Percentiles rank a stretch among this genome's conserved stretches.
These are phyloP conservation scores for Umbelopsis sp. DNA, from an alignment of 192 early-diverging fungal species.

Conservation along the genomic window DNA sequence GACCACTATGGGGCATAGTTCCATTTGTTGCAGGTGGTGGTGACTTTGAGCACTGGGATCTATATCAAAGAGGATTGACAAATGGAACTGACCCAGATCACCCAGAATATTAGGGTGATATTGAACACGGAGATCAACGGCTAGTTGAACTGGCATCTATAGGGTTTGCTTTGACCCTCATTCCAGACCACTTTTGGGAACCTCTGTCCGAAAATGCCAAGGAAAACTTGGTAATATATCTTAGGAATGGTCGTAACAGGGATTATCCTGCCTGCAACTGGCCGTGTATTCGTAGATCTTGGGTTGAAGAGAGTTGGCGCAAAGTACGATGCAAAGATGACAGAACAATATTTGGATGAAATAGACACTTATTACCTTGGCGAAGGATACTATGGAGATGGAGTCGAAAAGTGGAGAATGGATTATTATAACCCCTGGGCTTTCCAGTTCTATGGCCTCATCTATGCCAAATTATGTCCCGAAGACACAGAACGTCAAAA, in stretches of 20 bases:
- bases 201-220: conserved; percentile 16
- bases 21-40: conserved; percentile 23
- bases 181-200: conserved; percentile 23
- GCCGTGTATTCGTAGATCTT: conserved; percentile 19
- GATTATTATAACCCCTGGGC: conserved; percentile 26
- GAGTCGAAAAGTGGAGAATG: not conserved
- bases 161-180: conserved; percentile 18
- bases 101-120: conserved; percentile 21
- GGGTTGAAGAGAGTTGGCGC: conserved; percentile 14
- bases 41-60: conserved; percentile 17
- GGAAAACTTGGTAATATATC: not conserved
- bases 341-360: conserved; percentile 22
- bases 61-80: conserved; percentile 15
- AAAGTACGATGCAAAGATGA: conserved; percentile 10
- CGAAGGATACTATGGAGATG: conserved; percentile 25
- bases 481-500: conserved; percentile 8
- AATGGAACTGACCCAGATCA: conserved; percentile 18
- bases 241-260: not conserved
- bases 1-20: conserved; percentile 23
- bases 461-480: conserved; percentile 20
- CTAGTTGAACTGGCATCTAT: conserved; percentile 21
- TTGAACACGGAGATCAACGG: conserved; percentile 1
- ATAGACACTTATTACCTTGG: conserved; percentile 14
- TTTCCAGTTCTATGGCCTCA: conserved; percentile 14
- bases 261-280: conserved; percentile 16